Base-by-base conservation (phyloP, 495 filamentous ascomycete species). In the Hypoxylon fuscum region DNA sequence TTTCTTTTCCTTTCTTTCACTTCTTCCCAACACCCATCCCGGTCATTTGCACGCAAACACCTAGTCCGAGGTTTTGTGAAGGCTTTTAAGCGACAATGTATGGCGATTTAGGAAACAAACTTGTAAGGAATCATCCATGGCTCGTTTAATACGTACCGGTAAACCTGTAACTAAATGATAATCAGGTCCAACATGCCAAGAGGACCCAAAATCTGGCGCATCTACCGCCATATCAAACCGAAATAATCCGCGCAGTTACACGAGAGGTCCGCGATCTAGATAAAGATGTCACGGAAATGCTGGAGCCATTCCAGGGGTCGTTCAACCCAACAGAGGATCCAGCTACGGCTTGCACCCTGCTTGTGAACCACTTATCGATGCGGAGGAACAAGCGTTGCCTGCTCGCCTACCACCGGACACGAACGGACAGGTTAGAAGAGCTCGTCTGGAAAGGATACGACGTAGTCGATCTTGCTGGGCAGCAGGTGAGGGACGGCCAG, bases 331-430 rank as follows among this genome's bases (percentile, higher is more conserved):
- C 89, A 20, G 83, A 87, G 1, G 88, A 98, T 63, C 92, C 91
- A 17, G 90, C 90, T 6, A 88, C 87, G 34, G 94, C 94, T 6
- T 96, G 90, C 71, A 88, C 90, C 5, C 81, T 99, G 14, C 85
- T 99, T 14, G 92, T 97, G 59, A 90, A 96, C 74, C 95, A 98
- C 69, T 79, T 98, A 2, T 92, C 90, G 59, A 97, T 97, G 90
- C 88, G 94, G 17, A 83, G 96, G 38, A 96, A 99, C 75, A 99
- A 99, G 74, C 88, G 95, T 37, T 98, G 96, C 66, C 83, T 99
- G 5, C 85, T 99, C 1, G 93, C 94, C 14, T 99, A 99, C 68
- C 96, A 98, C 72, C 87, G 90, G 21, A 91, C 90, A 2, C 85
- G 95, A 20, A 86, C 91, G 2, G 91, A 97, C 69, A 96, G 93